A percentile compares a stretch with the other conserved stretches of the same genome.
Conservation (phyloP, 2,329 filamentous ascomycete species). For the Venturia nashicola region DNA sequence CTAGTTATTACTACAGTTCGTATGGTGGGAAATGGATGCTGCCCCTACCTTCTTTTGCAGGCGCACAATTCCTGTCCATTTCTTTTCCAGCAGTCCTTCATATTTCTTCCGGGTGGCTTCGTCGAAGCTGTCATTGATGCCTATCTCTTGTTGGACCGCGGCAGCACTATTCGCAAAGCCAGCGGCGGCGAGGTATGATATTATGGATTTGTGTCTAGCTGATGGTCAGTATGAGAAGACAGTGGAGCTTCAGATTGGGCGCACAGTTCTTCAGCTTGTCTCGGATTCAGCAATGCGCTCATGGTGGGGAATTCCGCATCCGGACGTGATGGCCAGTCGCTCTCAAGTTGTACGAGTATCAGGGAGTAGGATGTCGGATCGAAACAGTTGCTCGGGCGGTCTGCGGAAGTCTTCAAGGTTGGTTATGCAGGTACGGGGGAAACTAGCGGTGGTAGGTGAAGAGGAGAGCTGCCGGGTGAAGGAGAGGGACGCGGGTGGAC, state of each 20-base stretch:
- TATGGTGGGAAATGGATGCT: background rate
- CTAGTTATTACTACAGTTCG: conserved; percentile 7
- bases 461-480: background rate
- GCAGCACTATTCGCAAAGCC: conserved; percentile 58
- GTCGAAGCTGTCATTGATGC: conserved; percentile 63
- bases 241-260: conserved; percentile 18
- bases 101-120: conserved; percentile 82
- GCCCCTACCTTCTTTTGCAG: conserved; percentile 77
- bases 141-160: conserved; percentile 65
- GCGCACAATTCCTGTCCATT: conserved; percentile 92
- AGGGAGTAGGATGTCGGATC: background rate
- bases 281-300: conserved; percentile 43
- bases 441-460: background rate
- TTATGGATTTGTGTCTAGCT: conserved; percentile 77
- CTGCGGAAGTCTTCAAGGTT: background rate
- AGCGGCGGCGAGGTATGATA: conserved; percentile 71
- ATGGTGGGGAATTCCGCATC: background rate
- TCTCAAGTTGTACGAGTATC: background rate
- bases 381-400: background rate
- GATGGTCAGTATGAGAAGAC: background rate
- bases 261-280: conserved; percentile 83
- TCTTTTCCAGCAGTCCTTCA: conserved; percentile 88
- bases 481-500: background rate
- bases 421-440: background rate
- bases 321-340: background rate